A percentile compares a stretch with the other conserved stretches of the same genome.
Conservation (phyloP, 805 yeast species). For the Schizosaccharomyces osmophilus region DNA sequence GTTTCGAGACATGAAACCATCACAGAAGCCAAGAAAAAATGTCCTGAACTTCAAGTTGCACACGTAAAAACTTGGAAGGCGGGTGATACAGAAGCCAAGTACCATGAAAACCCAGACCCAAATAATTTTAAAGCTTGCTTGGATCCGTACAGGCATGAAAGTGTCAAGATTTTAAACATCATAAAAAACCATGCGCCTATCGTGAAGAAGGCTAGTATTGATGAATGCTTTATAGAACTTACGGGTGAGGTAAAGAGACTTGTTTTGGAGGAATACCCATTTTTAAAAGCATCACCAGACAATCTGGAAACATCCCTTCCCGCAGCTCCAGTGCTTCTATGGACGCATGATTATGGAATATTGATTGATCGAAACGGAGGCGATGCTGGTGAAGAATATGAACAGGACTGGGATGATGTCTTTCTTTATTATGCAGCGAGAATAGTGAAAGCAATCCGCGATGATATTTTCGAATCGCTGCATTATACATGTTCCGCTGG, state of each 20-base stretch:
- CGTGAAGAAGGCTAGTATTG: constrained; percentile 87
- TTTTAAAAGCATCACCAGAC: constrained; percentile 10
- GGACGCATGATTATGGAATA: neutral
- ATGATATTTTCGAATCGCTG: constrained; percentile 25
- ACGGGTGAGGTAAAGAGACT: constrained; percentile 34
- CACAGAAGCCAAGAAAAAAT: constrained; percentile 42
- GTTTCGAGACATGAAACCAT: constrained; percentile 54
- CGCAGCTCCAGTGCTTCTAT: constrained; percentile 16
- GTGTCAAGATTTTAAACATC: constrained; percentile 49
- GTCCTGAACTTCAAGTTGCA: constrained; percentile 52
- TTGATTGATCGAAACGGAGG: constrained; percentile 8
- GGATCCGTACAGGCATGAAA: constrained; percentile 77
- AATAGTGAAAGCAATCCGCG: constrained; percentile 29
- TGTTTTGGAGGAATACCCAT: constrained; percentile 25
- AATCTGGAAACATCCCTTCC: constrained; percentile 19
- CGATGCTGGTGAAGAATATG: constrained; percentile 9
- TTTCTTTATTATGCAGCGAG: constrained; percentile 41
- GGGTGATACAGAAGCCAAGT: constrained; percentile 69
- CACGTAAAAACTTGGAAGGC: constrained; percentile 86
- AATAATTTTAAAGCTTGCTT: constrained; percentile 56
- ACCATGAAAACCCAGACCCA: constrained; percentile 36
- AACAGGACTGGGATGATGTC: constrained; percentile 62
- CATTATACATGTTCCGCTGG: constrained; percentile 86
- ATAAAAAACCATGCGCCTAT: constrained; percentile 32
- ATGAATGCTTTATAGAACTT: constrained; percentile 71